Evolutionary conservation across 23 red algal species (phyloP).

Genomic region (Chondrus crispus): DNA sequence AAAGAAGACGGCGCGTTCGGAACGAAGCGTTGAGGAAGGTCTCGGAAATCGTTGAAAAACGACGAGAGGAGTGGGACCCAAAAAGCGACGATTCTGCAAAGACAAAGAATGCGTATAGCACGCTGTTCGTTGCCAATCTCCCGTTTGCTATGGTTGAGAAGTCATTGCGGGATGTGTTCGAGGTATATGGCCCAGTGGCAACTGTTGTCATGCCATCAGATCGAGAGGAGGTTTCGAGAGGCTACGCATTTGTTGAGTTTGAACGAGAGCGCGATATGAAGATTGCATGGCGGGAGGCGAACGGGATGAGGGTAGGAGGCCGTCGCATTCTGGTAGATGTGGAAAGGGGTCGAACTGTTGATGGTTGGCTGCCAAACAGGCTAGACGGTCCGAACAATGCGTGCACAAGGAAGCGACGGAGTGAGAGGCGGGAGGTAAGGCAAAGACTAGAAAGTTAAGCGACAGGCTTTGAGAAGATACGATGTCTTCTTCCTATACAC

Average conservation of each 20-base stretch:
- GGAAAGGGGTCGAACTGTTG: constrained; percentile 67
- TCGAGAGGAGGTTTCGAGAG: constrained; percentile 24
- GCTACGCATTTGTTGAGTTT: constrained; percentile 92
- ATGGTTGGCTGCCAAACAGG: constrained; percentile 69
- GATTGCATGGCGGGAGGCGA: constrained; percentile 36
- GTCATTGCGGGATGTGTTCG: constrained; percentile 54
- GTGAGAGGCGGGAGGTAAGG: neutral
- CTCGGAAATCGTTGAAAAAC: neutral
- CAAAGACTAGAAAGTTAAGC: too few relatives aligned
- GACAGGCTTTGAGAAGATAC: too few relatives aligned
- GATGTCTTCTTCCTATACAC: too few relatives aligned
- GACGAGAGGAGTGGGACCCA: constrained; percentile 33
- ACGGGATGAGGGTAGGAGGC: constrained; percentile 75
- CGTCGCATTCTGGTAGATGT: constrained; percentile 71
- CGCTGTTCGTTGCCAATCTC: constrained; percentile 46
- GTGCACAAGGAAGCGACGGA: neutral
- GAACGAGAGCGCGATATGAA: constrained; percentile 62
- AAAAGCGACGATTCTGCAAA: neutral
- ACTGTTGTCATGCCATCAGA: constrained; percentile 48
- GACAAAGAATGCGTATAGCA: constrained; percentile 28
- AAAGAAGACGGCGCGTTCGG: constrained; percentile 34
- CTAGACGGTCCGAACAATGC: constrained; percentile 61
- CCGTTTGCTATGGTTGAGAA: neutral
- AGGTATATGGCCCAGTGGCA: constrained; percentile 43
- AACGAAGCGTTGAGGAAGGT: constrained; percentile 15